phyloP scores from a whole-genome alignment of 106 monocot genomes.

The Dendrobium huoshanense region DNA sequence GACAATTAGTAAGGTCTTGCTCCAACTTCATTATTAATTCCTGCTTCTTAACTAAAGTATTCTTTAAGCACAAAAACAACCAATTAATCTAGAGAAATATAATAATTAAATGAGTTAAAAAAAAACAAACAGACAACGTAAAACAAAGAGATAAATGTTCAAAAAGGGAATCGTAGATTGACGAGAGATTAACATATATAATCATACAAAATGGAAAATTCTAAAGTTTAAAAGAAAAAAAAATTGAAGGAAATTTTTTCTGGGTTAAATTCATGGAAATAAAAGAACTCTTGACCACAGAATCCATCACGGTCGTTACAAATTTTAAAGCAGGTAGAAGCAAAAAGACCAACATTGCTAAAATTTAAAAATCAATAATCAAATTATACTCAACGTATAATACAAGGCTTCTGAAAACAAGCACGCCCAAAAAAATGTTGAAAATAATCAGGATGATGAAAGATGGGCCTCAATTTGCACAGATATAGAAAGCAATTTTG shows the following conservation, averaged over 20 bases:
- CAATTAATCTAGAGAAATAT: background rate
- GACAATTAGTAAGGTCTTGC: slow-evolving; percentile 46
- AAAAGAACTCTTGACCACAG: background rate
- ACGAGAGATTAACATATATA: background rate
- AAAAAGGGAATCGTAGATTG: background rate
- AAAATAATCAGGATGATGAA: background rate
- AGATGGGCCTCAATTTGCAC: background rate
- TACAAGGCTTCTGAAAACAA: background rate
- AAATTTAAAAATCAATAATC: background rate
- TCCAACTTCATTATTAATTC: slow-evolving; percentile 41
- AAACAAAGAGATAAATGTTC: background rate
- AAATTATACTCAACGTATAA: background rate
- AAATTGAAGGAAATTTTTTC: background rate
- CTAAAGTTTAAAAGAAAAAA: background rate
- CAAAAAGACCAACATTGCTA: background rate
- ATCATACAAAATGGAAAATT: background rate
- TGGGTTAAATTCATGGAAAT: background rate
- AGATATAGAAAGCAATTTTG: too few species aligned
- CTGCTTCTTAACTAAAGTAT: slow-evolving; percentile 49
- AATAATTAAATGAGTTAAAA: background rate
- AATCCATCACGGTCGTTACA: background rate
- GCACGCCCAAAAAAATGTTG: background rate
- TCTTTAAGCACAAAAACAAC: slow-evolving; percentile 41
- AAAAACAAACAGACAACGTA: background rate
- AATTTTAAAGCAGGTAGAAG: background rate